phyloP scores from a whole-genome alignment of 163 green algal genomes.

The Chlamydomonas reinhardtii region DNA sequence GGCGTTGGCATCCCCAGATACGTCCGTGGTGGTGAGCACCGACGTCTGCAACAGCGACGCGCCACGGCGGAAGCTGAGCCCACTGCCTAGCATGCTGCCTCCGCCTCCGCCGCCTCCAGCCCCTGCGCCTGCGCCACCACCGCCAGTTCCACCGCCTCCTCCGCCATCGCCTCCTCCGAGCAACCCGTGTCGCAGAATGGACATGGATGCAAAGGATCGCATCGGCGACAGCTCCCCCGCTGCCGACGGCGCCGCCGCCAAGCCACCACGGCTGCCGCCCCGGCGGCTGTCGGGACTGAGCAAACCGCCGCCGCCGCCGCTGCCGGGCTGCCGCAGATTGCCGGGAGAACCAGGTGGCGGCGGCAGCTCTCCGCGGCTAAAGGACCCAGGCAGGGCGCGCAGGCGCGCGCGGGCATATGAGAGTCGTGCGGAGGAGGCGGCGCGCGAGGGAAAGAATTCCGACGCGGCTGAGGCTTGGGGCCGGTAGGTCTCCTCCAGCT shows the following conservation, averaged over 20 bases:
- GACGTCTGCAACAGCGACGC: too few relatives aligned
- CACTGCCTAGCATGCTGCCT: neutral
- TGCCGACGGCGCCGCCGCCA: too few relatives aligned
- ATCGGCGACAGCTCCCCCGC: too few relatives aligned
- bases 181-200: neutral
- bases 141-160: neutral
- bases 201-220: too few relatives aligned
- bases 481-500: neutral
- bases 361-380: neutral
- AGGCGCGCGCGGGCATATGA: neutral
- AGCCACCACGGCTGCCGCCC: too few relatives aligned
- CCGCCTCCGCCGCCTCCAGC: neutral
- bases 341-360: neutral
- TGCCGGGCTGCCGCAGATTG: too few relatives aligned
- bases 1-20: neutral
- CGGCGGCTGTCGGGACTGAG: neutral
- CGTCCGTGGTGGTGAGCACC: too few relatives aligned
- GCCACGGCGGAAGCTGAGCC: too few relatives aligned
- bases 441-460: slow-evolving; percentile 11
- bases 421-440: neutral
- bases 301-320: neutral
- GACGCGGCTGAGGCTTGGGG: slow-evolving; percentile 17
- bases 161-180: neutral
- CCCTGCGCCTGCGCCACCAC: neutral
- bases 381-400: too few relatives aligned